A percentile compares a stretch with the other conserved stretches of the same genome.
Conservation (phyloP, 208 protist species). For the Polymyxa betae region DNA sequence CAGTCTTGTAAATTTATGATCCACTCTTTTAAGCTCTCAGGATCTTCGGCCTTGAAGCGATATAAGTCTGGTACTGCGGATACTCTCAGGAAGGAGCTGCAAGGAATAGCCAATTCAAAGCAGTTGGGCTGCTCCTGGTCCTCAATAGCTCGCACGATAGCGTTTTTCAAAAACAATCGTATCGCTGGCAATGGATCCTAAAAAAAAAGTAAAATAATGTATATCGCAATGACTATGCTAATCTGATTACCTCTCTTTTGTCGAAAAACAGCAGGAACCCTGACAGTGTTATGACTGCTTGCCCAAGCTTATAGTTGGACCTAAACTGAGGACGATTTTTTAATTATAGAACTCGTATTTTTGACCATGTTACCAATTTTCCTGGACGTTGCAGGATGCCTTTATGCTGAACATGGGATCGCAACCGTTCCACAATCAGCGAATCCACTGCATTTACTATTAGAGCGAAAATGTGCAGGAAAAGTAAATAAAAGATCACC, state of each 20-base stretch:
- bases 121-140: neutral
- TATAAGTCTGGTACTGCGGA: neutral
- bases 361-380: neutral
- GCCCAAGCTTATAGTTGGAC: constrained; percentile 34
- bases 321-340: neutral
- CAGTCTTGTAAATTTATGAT: neutral
- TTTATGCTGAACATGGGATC: constrained; percentile 52
- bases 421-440: constrained; percentile 40
- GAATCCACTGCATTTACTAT: neutral
- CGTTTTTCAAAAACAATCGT: neutral
- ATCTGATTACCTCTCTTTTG: neutral
- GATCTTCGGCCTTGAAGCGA: constrained; percentile 41
- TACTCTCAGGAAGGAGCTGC: neutral
- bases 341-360: neutral
- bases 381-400: neutral
- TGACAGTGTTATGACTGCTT: constrained; percentile 5
- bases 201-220: neutral
- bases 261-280: constrained; percentile 44
- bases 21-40: constrained; percentile 39
- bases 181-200: neutral
- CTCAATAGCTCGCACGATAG: neutral
- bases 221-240: neutral
- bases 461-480: too few species aligned
- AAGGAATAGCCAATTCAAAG: neutral
- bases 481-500: too few species aligned